Base-by-base conservation (phyloP, 202 grass and related monocot genomes). In the Saccharum hybrid region DNA sequence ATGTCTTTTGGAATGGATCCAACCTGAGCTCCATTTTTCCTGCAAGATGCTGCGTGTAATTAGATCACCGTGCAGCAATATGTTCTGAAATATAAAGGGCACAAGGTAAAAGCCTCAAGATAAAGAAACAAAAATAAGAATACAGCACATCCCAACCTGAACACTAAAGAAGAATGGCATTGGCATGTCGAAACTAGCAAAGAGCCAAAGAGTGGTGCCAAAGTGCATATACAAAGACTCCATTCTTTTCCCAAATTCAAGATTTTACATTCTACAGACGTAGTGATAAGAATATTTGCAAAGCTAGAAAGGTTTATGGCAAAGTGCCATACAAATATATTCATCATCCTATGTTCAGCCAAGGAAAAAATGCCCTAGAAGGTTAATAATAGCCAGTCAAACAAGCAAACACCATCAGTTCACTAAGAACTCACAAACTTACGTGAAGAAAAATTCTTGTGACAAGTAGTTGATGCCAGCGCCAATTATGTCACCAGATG, bases 381-480 rank as follows among this genome's bases (percentile, higher is more conserved):
- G 42, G 26, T 36, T 14, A 66, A 36, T 66, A 65, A 34, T 81
- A 49, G 26, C 13, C 15, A 87, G 83, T 70, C 34, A 60, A 77
- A 90, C 15, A 74, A 52, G 46, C 31, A 49, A 40, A 69, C 4
- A 68, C 40, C 66, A 42, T 3, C 8, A 86, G 57, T 66, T 56
- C 39, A 52, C 36, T 11, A 70, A 81, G 1, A 75, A 75, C 57
- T 65, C 28, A 10, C 31, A 77, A 81, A 94, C 96, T 94, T 87
- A 99, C 93, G 93, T 99, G 86, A 94, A 96, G 84, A 99, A 99
- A 26, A 88, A 59, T 78, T 94, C 90, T 82, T 96, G 88, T 59
- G 88, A 86, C 72, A 89, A 78, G 72, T 94, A 99, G 79, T 96
- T 99, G 81, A 99, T 94, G 80, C 96, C 93, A 39, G 90, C 91